Conservation (phyloP, 257 asterid genomes). For the Craterostigma plantagineum region DNA sequence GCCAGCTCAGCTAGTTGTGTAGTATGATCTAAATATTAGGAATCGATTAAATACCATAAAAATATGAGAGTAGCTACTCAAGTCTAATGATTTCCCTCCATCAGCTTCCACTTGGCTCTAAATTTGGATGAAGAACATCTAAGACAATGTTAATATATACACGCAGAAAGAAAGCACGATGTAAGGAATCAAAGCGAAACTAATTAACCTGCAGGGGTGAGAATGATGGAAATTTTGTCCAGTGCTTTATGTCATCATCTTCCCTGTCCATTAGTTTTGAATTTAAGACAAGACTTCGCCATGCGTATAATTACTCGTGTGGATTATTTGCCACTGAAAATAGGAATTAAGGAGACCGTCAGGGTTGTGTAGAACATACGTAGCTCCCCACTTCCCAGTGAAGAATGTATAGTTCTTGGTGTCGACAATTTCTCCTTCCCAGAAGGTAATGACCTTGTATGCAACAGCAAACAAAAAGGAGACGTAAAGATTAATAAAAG, state of each 20-base stretch:
- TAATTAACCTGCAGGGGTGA: constrained; percentile 53
- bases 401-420: constrained; percentile 87
- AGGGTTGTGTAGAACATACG: constrained; percentile 34
- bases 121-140: constrained; percentile 11
- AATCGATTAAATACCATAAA: constrained; percentile 51
- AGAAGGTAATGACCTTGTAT: constrained; percentile 83
- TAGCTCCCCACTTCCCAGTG: constrained; percentile 98
- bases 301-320: background rate
- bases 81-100: constrained; percentile 81
- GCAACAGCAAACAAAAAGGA: background rate
- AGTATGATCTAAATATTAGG: background rate
- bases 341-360: too few species aligned
- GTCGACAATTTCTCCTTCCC: constrained; percentile 99
- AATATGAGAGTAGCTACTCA: constrained; percentile 68
- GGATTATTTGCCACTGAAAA: too few species aligned
- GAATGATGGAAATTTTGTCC: constrained; percentile 82
- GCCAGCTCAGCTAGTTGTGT: background rate
- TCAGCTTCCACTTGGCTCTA: constrained; percentile 83
- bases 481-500: background rate
- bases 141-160: background rate
- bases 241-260: constrained; percentile 90
- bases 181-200: background rate
- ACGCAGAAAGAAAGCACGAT: too few species aligned
- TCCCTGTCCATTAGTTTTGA: constrained; percentile 27
- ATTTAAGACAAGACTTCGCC: background rate